phyloP scores from a whole-genome alignment of 2,329 filamentous ascomycete genomes.

The Aspergillus flavus region DNA sequence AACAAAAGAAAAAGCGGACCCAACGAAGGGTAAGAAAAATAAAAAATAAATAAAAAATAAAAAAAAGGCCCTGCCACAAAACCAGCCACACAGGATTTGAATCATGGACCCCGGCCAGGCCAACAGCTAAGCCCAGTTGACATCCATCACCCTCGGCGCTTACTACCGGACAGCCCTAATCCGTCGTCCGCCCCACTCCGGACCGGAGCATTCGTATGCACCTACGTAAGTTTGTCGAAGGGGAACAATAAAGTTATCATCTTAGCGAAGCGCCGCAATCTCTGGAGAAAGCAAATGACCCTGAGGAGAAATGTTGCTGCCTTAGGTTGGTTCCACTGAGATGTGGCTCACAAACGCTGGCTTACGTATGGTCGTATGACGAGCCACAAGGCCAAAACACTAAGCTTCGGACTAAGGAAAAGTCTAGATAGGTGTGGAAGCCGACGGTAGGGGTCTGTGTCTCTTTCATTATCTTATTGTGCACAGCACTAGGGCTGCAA shows the following conservation, averaged over 20 bases:
- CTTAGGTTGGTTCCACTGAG: conserved; percentile 6
- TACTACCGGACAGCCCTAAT: conserved; percentile 2
- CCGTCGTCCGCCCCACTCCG: conserved; percentile 12
- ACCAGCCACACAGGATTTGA: neutral
- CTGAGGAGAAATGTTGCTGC: conserved; percentile 8
- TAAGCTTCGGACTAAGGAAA: conserved; percentile 3
- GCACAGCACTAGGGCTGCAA: neutral
- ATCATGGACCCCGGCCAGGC: conserved; percentile 1
- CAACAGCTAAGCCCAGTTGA: neutral
- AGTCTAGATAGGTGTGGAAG: conserved; percentile 8
- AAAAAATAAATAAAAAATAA: neutral
- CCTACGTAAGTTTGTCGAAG: conserved; percentile 24
- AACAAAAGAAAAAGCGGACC: neutral
- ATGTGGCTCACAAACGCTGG: conserved; percentile 7
- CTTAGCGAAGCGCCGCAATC: conserved; percentile 7
- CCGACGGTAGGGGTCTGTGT: neutral
- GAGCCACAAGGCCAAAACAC: conserved; percentile 5
- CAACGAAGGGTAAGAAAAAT: neutral
- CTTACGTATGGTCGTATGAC: conserved; percentile 12
- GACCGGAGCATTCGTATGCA: conserved; percentile 25
- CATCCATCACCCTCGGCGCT: conserved; percentile 3
- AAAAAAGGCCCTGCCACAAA: neutral
- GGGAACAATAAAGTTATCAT: conserved; percentile 9
- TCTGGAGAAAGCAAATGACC: conserved; percentile 6
- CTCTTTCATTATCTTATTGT: neutral